Percentiles rank a stretch among this genome's conserved stretches.
Conservation (phyloP, 768 basidiomycete genomes). For the Podaxis sp. region DNA sequence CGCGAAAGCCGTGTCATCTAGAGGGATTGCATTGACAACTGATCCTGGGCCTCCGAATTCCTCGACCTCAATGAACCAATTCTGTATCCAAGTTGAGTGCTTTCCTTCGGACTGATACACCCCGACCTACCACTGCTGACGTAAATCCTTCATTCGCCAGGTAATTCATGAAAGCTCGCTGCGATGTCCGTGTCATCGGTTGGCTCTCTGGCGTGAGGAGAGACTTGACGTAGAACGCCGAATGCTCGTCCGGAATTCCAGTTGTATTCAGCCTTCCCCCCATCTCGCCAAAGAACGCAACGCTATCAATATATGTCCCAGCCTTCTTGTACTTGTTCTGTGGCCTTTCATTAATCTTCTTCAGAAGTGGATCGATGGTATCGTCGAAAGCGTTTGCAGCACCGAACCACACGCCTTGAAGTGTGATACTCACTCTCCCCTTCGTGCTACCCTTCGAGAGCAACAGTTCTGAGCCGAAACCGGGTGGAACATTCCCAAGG, state of each 20-base stretch:
- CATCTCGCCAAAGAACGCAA: slow-evolving; percentile 5
- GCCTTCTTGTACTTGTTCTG: background rate
- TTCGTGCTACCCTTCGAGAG: slow-evolving; percentile 23
- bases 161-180: slow-evolving; percentile 4
- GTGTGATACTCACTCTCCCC: slow-evolving; percentile 26
- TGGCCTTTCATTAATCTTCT: slow-evolving; percentile 14
- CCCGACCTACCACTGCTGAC: background rate
- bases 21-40: slow-evolving; percentile 36
- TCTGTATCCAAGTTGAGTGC: slow-evolving; percentile 10
- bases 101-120: background rate
- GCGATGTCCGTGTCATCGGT: slow-evolving; percentile 11
- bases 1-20: slow-evolving; percentile 39
- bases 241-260: background rate
- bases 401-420: slow-evolving; percentile 35
- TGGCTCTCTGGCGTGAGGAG: slow-evolving; percentile 12
- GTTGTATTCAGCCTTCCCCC: slow-evolving; percentile 14
- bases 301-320: slow-evolving; percentile 9
- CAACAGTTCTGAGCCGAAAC: slow-evolving; percentile 31
- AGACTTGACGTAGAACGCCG: slow-evolving; percentile 18
- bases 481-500: slow-evolving; percentile 24
- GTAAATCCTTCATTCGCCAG: slow-evolving; percentile 10
- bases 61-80: slow-evolving; percentile 33
- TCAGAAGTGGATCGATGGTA: slow-evolving; percentile 29
- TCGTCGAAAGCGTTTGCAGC: slow-evolving; percentile 21
- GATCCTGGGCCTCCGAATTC: slow-evolving; percentile 43